Evolutionary conservation across 352 stramenopile genomes (phyloP), one percentile per base, ranked within the genome.

Genomic region (Phytophthora cajani): DNA sequence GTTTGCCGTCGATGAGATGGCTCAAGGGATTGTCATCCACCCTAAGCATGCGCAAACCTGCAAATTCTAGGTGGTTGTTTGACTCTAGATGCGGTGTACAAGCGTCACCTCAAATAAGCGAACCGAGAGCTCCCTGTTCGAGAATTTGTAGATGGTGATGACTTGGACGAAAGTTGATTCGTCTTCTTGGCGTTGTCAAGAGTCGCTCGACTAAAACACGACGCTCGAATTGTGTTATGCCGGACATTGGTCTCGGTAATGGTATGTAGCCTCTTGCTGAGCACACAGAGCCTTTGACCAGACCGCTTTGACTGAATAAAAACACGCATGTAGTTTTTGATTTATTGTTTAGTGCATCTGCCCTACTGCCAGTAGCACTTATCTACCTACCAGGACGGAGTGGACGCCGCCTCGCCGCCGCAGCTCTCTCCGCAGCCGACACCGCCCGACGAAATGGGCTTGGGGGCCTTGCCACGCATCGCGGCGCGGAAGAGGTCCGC

Each of bases 401-500:
- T 75, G 27, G 71, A 38, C 25, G 69, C 68, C 11, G 60, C 42
- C 21, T 77, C 72, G n/a, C 52, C 54, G 30, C 47, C 65, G 30
- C 73, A 80, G 27, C 47, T 51, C 0, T 78, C 69, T 32, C 81
- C 82, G 38, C 85, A 92, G 59, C 82, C 82, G n/a, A 91, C 85
- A 58, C 80, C 77, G 14, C 79, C 65, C 11, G 85, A 83, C 16
- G 83, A 72, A 62, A 91, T 91, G 7, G 82, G 71, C 60, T 61
- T 78, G 6, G 81, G 59, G 2, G 82, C 85, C 80, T 93, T 95
- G 74, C 81, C 82, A 53, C 82, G 78, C 84, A 94, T 89, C 7
- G 87, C 87, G 3, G 87, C 87, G 38, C 84, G 84, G 78, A 94
- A 94, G 40, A 94, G 75, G 57, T 94, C 87, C n/a, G 85, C 82